phyloP scores from a whole-genome alignment of 148 eudicot species.

The Vaccinium darrowii region DNA sequence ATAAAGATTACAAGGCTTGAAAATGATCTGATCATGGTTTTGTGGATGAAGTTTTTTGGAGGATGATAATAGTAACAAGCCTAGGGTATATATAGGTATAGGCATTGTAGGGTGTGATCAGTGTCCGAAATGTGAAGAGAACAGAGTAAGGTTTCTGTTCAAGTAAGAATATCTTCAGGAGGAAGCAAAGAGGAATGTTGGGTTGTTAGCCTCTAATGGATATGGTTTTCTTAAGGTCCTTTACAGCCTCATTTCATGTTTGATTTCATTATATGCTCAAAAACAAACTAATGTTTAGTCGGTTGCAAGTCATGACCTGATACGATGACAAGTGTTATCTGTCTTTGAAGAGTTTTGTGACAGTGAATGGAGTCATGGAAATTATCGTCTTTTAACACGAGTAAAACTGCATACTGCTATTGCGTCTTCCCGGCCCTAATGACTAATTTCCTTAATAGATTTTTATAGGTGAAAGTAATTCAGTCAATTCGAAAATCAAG shows the following conservation, averaged over 20 bases:
- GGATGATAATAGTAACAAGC: background rate
- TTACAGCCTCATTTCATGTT: background rate
- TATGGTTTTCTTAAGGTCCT: background rate
- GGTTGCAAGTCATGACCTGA: background rate
- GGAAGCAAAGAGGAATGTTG: conserved; percentile 53
- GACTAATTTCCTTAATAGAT: background rate
- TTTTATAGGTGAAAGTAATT: background rate
- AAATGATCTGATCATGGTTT: conserved; percentile 7
- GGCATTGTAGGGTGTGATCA: conserved; percentile 15
- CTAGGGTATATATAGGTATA: conserved; percentile 14
- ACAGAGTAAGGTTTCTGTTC: conserved; percentile 22
- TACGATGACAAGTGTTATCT: background rate
- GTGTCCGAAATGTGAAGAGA: conserved; percentile 22
- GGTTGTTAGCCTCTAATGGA: background rate
- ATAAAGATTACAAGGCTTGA: conserved; percentile 13
- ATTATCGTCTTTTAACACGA: background rate
- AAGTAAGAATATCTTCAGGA: conserved; percentile 64
- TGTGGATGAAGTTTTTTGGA: conserved; percentile 8
- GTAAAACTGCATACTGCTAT: background rate
- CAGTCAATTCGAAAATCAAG: background rate
- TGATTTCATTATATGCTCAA: background rate
- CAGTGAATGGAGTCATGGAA: background rate
- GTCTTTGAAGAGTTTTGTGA: background rate
- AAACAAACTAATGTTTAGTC: background rate
- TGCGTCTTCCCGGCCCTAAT: background rate